phyloP scores from a whole-genome alignment of 768 basidiomycete genomes.

The Leucocoprinus leucothites region DNA sequence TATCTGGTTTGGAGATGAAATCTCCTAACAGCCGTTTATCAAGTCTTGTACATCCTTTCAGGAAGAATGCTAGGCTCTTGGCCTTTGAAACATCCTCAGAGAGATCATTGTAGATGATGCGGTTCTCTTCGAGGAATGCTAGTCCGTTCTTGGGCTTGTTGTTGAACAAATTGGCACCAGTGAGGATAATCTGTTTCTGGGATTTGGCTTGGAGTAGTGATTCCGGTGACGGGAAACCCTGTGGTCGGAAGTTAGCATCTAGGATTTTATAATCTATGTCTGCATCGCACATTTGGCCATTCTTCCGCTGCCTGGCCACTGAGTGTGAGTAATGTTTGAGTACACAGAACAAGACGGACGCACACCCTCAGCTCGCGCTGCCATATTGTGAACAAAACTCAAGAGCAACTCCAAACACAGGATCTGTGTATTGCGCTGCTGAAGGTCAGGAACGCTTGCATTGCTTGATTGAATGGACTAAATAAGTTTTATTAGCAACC shows the following conservation, averaged over 20 bases:
- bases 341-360: conserved; percentile 23
- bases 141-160: conserved; percentile 88
- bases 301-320: conserved; percentile 35
- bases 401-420: conserved; percentile 87
- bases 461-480: conserved; percentile 53
- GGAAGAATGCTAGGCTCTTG: conserved; percentile 76
- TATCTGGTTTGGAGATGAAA: conserved; percentile 87
- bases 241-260: background rate
- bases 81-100: conserved; percentile 52
- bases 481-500: conserved; percentile 56
- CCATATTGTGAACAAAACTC: conserved; percentile 86
- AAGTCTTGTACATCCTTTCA: conserved; percentile 79
- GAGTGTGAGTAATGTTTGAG: conserved; percentile 13
- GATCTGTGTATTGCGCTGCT: conserved; percentile 79
- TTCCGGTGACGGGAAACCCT: conserved; percentile 58
- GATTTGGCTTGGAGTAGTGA: conserved; percentile 69
- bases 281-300: conserved; percentile 63
- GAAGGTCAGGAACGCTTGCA: conserved; percentile 46
- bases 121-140: conserved; percentile 89
- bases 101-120: conserved; percentile 74
- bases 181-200: conserved; percentile 80
- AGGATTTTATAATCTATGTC: background rate
- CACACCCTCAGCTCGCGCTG: conserved; percentile 52
- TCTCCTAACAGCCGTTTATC: conserved; percentile 95
- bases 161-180: conserved; percentile 87